A percentile compares a stretch with the other conserved stretches of the same genome.
phyloP scores from a whole-genome alignment of 768 basidiomycete species.

The Trametes cubensis region DNA sequence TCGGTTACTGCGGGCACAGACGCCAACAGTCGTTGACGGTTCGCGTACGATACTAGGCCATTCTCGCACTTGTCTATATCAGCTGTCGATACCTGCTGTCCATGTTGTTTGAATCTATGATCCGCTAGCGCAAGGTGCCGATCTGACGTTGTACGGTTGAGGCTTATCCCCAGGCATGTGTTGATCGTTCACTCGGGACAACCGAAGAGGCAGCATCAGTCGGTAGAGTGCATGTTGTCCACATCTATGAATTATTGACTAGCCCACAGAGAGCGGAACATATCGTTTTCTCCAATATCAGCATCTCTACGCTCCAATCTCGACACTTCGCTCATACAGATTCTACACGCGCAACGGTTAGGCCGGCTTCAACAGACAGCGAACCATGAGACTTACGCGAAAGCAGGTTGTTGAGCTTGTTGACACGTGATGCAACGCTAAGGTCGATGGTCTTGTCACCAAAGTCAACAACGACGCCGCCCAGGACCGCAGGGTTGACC shows the following conservation, averaged over 20 bases:
- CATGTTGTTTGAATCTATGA: neutral
- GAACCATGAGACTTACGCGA: constrained; percentile 58
- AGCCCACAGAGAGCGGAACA: constrained; percentile 4
- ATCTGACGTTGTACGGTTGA: too few species aligned
- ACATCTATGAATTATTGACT: constrained; percentile 24
- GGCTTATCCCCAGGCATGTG: too few species aligned
- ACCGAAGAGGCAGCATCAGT: neutral
- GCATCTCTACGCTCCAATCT: constrained; percentile 1
- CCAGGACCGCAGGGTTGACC: constrained; percentile 92
- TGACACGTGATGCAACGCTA: constrained; percentile 91
- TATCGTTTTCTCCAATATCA: constrained; percentile 3
- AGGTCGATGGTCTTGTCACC: constrained; percentile 98
- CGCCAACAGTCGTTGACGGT: neutral
- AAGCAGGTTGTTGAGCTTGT: constrained; percentile 88
- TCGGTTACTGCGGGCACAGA: neutral
- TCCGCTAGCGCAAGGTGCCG: neutral
- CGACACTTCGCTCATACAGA: constrained; percentile 16
- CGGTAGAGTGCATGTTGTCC: constrained; percentile 1
- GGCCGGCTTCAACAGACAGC: neutral
- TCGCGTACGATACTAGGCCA: too few species aligned
- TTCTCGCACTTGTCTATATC: neutral
- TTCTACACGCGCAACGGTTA: neutral
- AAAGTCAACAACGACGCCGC: constrained; percentile 94
- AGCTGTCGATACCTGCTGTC: constrained; percentile 10
- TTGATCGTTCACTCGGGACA: too few species aligned